Conservation (phyloP, 345 rosid genomes). For the Viola odorata region DNA sequence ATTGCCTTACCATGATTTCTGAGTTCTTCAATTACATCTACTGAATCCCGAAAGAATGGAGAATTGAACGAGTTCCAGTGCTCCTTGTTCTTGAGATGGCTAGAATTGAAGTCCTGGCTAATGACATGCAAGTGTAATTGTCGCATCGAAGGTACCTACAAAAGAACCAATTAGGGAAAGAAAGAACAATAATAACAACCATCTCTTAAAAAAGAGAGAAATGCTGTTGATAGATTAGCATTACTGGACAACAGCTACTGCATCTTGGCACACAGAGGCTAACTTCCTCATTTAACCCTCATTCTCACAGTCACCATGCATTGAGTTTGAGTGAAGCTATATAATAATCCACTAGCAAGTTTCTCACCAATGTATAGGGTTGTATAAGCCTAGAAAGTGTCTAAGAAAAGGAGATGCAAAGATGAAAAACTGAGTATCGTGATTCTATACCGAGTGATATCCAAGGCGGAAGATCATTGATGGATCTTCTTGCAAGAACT, state of each 20-base stretch:
- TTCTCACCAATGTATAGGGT: slow-evolving; percentile 1
- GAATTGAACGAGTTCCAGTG: slow-evolving; percentile 92
- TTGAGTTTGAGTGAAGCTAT: too few relatives aligned
- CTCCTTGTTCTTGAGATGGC: slow-evolving; percentile 74
- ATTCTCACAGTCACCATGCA: not conserved
- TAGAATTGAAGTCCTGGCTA: slow-evolving; percentile 88
- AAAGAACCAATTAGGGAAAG: not conserved
- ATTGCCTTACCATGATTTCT: slow-evolving; percentile 48
- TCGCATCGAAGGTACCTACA: slow-evolving; percentile 67
- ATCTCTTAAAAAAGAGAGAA: slow-evolving; percentile 1
- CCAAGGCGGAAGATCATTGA: slow-evolving; percentile 84
- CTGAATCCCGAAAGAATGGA: slow-evolving; percentile 70
- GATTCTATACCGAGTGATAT: slow-evolving; percentile 66
- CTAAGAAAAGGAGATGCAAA: not conserved
- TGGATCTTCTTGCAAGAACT: slow-evolving; percentile 59
- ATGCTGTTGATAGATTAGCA: not conserved
- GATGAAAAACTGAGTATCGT: not conserved
- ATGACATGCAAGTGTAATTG: slow-evolving; percentile 90
- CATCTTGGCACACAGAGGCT: not conserved
- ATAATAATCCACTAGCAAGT: not conserved
- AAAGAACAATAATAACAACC: too few relatives aligned
- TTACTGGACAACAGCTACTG: not conserved
- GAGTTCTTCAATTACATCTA: slow-evolving; percentile 73
- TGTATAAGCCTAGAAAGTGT: not conserved
- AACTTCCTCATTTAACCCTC: not conserved